Conservation (phyloP, 371 early-diverging fungal species). For the Saksenaea vasiformis region DNA sequence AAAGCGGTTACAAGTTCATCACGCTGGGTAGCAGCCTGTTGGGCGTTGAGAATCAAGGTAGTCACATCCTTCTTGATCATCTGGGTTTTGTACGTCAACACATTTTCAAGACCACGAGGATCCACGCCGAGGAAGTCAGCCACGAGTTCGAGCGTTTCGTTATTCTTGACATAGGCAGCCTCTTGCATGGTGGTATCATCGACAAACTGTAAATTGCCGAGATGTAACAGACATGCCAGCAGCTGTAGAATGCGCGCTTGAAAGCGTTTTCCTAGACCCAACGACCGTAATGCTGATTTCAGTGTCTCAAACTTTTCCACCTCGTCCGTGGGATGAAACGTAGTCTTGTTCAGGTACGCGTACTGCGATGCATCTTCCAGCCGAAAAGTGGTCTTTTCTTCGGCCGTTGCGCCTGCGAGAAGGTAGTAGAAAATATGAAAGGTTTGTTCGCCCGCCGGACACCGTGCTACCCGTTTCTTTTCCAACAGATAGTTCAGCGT, state of each 20-base stretch:
- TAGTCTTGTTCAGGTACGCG: slow-evolving; percentile 37
- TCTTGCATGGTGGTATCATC: slow-evolving; percentile 58
- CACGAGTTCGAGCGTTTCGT: slow-evolving; percentile 69
- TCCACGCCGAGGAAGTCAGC: slow-evolving; percentile 89
- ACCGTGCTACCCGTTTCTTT: slow-evolving; percentile 68
- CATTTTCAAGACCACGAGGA: slow-evolving; percentile 73
- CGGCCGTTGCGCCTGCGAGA: slow-evolving; percentile 47
- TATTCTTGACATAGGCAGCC: slow-evolving; percentile 71
- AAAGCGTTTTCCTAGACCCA: slow-evolving; percentile 79
- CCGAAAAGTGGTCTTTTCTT: slow-evolving; percentile 41
- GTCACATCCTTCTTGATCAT: slow-evolving; percentile 80
- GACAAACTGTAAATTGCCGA: slow-evolving; percentile 84
- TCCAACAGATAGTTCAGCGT: slow-evolving; percentile 92
- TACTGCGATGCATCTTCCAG: slow-evolving; percentile 26
- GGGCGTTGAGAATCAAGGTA: slow-evolving; percentile 79
- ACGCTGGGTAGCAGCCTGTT: slow-evolving; percentile 73
- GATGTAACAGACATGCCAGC: slow-evolving; percentile 81
- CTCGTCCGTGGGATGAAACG: slow-evolving; percentile 46
- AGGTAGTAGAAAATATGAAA: slow-evolving; percentile 95
- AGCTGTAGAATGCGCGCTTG: slow-evolving; percentile 84
- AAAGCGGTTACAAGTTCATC: slow-evolving; percentile 77
- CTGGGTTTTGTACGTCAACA: slow-evolving; percentile 84
- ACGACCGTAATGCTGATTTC: slow-evolving; percentile 68
- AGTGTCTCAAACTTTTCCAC: slow-evolving; percentile 62
- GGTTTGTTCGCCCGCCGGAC: slow-evolving; percentile 70